Evolutionary conservation across 2,329 filamentous ascomycete genomes (phyloP).

Genomic region (Decorospora gaudefroyi): DNA sequence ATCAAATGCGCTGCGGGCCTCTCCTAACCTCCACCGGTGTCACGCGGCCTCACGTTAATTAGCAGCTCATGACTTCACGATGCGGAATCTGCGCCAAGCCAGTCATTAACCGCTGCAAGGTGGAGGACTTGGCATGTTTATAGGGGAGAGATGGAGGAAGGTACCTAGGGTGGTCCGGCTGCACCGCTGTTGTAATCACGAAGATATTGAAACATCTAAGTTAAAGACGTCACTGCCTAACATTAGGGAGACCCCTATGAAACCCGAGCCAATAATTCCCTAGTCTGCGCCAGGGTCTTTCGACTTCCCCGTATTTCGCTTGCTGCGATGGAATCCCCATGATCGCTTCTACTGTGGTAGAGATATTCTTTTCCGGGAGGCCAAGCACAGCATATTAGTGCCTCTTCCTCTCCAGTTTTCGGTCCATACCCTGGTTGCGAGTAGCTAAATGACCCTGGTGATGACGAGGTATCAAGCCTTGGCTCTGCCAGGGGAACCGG

Average conservation of each 20-base stretch:
- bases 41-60: constrained; percentile 18
- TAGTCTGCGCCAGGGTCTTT: too few species aligned
- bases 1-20: neutral
- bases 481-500: constrained; percentile 15
- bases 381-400: constrained; percentile 27
- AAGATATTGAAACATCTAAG: constrained; percentile 31
- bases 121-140: constrained; percentile 23
- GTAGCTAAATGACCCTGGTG: constrained; percentile 17
- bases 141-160: constrained; percentile 12
- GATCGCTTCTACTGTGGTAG: constrained; percentile 2
- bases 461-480: constrained; percentile 20
- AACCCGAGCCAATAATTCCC: too few species aligned
- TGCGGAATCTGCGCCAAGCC: constrained; percentile 19
- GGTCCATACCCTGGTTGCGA: constrained; percentile 25
- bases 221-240: constrained; percentile 29
- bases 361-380: constrained; percentile 10
- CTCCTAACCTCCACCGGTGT: constrained; percentile 12
- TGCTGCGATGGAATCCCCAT: neutral
- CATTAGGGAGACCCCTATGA: too few species aligned
- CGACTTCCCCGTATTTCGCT: neutral
- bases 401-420: constrained; percentile 17
- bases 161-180: constrained; percentile 6
- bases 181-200: constrained; percentile 12
- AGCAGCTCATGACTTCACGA: constrained; percentile 10
- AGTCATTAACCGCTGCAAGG: constrained; percentile 26